Percentiles rank a stretch among this genome's conserved stretches.
Evolutionary conservation across 305 asterid genomes (phyloP).

Genomic region (Vinca major): DNA sequence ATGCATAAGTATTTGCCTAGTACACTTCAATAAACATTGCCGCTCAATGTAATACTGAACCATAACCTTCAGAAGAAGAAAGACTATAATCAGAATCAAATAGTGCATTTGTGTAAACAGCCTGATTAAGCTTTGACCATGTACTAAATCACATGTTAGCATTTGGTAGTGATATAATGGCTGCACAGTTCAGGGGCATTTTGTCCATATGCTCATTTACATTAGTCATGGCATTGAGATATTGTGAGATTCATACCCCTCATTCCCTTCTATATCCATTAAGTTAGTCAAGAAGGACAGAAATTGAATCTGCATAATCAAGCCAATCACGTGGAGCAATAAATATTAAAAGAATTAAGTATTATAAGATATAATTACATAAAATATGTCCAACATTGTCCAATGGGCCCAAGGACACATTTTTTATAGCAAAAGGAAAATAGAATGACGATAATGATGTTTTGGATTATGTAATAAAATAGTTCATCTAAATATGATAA

Average conservation of each 20-base stretch:
- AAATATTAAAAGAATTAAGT: not conserved
- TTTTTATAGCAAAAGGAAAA: not conserved
- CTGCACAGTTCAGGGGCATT: not conserved
- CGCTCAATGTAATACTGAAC: constrained; percentile 75
- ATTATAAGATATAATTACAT: not conserved
- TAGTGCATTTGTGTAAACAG: not conserved
- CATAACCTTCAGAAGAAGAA: constrained; percentile 39
- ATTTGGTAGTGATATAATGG: not conserved
- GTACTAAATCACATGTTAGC: not conserved
- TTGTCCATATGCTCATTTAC: not conserved
- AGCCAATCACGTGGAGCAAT: not conserved
- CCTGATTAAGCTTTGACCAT: not conserved
- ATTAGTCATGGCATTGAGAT: not conserved
- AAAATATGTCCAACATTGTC: not conserved
- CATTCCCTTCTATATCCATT: not conserved
- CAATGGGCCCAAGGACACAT: not conserved
- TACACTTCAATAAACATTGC: constrained; percentile 89
- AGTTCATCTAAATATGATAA: not conserved
- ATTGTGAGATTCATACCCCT: not conserved
- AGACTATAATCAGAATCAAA: constrained; percentile 6
- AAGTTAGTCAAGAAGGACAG: not conserved
- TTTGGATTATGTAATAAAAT: not conserved
- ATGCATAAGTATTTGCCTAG: constrained; percentile 60
- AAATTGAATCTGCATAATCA: not conserved
- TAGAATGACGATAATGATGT: not conserved